Evolutionary conservation across 192 early-diverging fungal species (phyloP), one percentile per base, ranked within the genome.

Genomic region (Coemansia brasiliensis): DNA sequence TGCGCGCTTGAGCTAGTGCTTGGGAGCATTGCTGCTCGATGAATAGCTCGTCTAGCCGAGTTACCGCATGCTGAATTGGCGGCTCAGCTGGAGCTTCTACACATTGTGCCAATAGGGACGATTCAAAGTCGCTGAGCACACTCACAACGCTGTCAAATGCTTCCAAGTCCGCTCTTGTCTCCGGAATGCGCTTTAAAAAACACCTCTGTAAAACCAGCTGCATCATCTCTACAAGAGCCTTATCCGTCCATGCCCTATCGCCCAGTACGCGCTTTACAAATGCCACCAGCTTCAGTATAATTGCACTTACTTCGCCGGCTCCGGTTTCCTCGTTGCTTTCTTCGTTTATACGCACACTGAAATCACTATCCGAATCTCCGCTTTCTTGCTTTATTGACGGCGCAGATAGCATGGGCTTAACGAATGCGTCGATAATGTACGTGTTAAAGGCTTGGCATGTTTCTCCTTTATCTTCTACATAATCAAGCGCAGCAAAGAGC

Each of bases 181-280:
- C 38, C 16, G 65, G 71, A 32, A 63, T 65, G 45, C 57, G 25
- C 37, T 50, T 32, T 38, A 65, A 37, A 17, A 64, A 27, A 20
- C 69, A 71, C 20, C 69, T 62, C 39, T 71, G 62, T 4, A 61
- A 39, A 9, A 71, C 62, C 38, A 71, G 50, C 17, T 37, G 46
- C 3, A 57, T 44, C 6, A 71, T 44, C 4, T 50, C 63, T 21
- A 3, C 24, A 43, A 40, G 48, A 26, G 43, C 42, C 41, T 12
- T 20, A 38, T 38, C 56, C n/a, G 57, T 13, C 50, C 50, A 40
- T 15, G 20, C 32, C 15, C 24, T n/a, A 1, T 13, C 26, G 35
- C 43, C 16, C 20, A 71, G 32, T 15, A n/a, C 18, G 24, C 20
- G 25, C 52, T 49, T 54, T 11, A 44, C 46, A 44, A 64, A 64